phyloP scores from a whole-genome alignment of 2,329 filamentous ascomycete species.

The Penicillium concentricum region DNA sequence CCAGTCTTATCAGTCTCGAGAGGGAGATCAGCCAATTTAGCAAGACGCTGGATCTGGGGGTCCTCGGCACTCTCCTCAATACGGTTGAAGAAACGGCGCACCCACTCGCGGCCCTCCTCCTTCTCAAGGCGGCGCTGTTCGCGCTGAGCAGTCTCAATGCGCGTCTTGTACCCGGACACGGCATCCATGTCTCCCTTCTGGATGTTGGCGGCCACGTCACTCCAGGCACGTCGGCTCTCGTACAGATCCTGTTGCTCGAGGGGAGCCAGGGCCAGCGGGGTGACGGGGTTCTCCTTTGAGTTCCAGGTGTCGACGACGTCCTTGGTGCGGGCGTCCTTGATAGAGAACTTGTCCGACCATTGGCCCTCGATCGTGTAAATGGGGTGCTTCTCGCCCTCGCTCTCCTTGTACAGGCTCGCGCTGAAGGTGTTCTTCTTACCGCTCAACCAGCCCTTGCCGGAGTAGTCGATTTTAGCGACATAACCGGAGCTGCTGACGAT shows the following conservation, averaged over 20 bases:
- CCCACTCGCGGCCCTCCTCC: slow-evolving; percentile 73
- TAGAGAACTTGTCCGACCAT: slow-evolving; percentile 81
- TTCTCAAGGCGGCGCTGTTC: slow-evolving; percentile 72
- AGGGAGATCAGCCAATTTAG: slow-evolving; percentile 40
- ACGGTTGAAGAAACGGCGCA: slow-evolving; percentile 74
- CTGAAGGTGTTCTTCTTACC: slow-evolving; percentile 93
- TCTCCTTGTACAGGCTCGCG: slow-evolving; percentile 69
- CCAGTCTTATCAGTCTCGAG: slow-evolving; percentile 65
- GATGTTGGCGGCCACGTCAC: slow-evolving; percentile 78
- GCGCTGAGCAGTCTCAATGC: slow-evolving; percentile 87
- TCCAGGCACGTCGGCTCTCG: slow-evolving; percentile 86
- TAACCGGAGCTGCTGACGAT: slow-evolving; percentile 86
- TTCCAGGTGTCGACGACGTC: slow-evolving; percentile 59
- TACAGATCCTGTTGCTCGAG: slow-evolving; percentile 79
- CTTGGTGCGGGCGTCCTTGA: slow-evolving; percentile 65
- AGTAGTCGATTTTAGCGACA: slow-evolving; percentile 87
- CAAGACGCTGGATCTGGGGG: slow-evolving; percentile 43
- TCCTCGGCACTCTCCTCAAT: slow-evolving; percentile 38
- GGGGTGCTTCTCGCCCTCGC: slow-evolving; percentile 65
- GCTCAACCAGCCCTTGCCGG: slow-evolving; percentile 88
- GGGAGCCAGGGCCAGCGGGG: slow-evolving; percentile 68
- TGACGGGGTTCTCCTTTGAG: slow-evolving; percentile 57
- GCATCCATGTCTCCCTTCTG: slow-evolving; percentile 78
- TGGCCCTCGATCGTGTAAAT: slow-evolving; percentile 81
- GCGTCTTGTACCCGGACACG: slow-evolving; percentile 74